Evolutionary conservation across 2,329 filamentous ascomycete species (phyloP).

Genomic region (Metarhizium humberi): DNA sequence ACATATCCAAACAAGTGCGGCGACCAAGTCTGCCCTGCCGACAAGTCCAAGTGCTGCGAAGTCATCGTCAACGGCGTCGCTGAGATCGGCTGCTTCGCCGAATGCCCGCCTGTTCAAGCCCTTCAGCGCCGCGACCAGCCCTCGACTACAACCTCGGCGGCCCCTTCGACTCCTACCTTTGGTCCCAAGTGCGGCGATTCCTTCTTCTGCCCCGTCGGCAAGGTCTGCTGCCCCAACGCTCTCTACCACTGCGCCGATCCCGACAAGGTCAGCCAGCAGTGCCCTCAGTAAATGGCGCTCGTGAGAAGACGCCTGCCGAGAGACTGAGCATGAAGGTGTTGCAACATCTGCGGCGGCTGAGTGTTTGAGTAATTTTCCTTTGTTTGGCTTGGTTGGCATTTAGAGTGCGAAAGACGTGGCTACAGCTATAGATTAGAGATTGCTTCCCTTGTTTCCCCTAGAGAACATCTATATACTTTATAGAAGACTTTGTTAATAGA

Average conservation of each 20-base stretch:
- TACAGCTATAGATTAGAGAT: too few relatives aligned
- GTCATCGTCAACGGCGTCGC: not conserved
- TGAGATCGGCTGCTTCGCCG: not conserved
- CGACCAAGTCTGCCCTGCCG: not conserved
- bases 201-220: slow-evolving; percentile 6
- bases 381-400: too few relatives aligned
- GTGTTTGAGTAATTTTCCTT: too few relatives aligned
- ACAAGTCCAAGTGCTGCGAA: not conserved
- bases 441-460: too few relatives aligned
- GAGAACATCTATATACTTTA: not conserved
- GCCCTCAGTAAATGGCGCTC: slow-evolving; percentile 1
- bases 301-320: too few relatives aligned
- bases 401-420: too few relatives aligned
- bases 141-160: not conserved
- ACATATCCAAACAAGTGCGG: slow-evolving; percentile 6
- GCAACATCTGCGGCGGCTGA: too few relatives aligned
- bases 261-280: slow-evolving; percentile 5
- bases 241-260: slow-evolving; percentile 7
- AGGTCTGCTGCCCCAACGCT: slow-evolving; percentile 7
- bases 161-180: not conserved
- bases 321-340: too few relatives aligned
- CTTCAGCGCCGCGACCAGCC: slow-evolving; percentile 2
- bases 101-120: not conserved
- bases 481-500: not conserved
- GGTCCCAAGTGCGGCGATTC: slow-evolving; percentile 8